Conservation (phyloP, 257 asterid species). For the Cinchona pubescens region DNA sequence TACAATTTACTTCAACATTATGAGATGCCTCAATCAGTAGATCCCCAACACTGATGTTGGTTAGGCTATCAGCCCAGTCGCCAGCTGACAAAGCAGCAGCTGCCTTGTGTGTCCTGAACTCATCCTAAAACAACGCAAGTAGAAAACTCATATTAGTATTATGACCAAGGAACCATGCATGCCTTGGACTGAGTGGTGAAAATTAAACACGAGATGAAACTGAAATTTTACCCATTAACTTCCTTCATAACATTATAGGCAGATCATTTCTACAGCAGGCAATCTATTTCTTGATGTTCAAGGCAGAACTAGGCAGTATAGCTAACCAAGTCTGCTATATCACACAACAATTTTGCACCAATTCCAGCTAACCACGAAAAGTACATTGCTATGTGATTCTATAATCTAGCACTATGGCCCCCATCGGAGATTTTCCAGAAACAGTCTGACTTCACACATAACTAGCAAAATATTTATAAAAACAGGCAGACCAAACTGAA, state of each 20-base stretch:
- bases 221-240: background rate
- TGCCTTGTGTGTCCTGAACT: conserved; percentile 34
- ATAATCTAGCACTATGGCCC: background rate
- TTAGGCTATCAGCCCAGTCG: conserved; percentile 92
- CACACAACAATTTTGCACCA: background rate
- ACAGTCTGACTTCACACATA: background rate
- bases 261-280: background rate
- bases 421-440: no score
- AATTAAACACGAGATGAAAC: background rate
- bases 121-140: conserved; percentile 31
- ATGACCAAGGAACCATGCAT: background rate
- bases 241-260: background rate
- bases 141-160: conserved; percentile 12
- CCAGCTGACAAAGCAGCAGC: conserved; percentile 48
- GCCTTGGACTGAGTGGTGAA: background rate
- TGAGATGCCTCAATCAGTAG: conserved; percentile 57
- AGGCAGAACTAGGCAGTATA: background rate
- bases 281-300: background rate
- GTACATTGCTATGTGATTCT: background rate
- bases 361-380: background rate
- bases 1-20: conserved; percentile 37
- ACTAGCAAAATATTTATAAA: background rate
- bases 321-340: background rate
- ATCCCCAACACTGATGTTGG: conserved; percentile 80
- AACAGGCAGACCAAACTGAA: background rate